Evolutionary conservation across 1,284 basidiomycete genomes (phyloP).

Genomic region (Phaffia rhodozyma): DNA sequence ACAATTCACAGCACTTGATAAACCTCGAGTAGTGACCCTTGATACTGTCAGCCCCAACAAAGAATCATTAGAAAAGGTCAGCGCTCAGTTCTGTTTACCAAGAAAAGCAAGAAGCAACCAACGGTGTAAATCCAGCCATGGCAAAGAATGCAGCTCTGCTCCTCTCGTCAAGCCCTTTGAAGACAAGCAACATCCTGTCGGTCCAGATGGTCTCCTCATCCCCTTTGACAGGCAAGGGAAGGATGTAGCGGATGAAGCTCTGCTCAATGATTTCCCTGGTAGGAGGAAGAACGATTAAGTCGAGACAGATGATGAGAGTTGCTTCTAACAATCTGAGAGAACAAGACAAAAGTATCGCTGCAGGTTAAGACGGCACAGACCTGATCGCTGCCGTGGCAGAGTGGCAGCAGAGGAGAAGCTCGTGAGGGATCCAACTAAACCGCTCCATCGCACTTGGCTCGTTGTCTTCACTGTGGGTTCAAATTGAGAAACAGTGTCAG

Average conservation of each 20-base stretch:
- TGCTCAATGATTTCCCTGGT: slow-evolving; percentile 49
- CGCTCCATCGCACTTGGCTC: slow-evolving; percentile 60
- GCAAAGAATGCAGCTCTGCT: slow-evolving; percentile 47
- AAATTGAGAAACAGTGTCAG: slow-evolving; percentile 6
- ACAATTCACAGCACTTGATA: slow-evolving; percentile 55
- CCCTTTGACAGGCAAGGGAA: slow-evolving; percentile 65
- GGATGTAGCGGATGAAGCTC: slow-evolving; percentile 57
- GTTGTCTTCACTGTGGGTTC: slow-evolving; percentile 57
- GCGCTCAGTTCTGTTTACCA: slow-evolving; percentile 45
- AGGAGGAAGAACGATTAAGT: neutral
- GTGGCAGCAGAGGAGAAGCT: slow-evolving; percentile 46
- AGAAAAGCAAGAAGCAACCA: neutral
- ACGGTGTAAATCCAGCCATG: slow-evolving; percentile 51
- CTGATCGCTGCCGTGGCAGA: neutral
- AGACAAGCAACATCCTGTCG: slow-evolving; percentile 62
- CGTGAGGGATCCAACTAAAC: slow-evolving; percentile 88
- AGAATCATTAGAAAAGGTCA: neutral
- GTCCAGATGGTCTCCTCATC: slow-evolving; percentile 68
- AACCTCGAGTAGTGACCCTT: slow-evolving; percentile 31
- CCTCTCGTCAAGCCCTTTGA: slow-evolving; percentile 55
- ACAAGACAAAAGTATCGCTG: neutral
- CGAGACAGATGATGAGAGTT: neutral
- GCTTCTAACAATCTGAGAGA: neutral
- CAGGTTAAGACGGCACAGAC: slow-evolving; percentile 17
- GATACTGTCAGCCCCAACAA: neutral